Conservation (phyloP, 306 rosid species). For the Hippophae rhamnoides region DNA sequence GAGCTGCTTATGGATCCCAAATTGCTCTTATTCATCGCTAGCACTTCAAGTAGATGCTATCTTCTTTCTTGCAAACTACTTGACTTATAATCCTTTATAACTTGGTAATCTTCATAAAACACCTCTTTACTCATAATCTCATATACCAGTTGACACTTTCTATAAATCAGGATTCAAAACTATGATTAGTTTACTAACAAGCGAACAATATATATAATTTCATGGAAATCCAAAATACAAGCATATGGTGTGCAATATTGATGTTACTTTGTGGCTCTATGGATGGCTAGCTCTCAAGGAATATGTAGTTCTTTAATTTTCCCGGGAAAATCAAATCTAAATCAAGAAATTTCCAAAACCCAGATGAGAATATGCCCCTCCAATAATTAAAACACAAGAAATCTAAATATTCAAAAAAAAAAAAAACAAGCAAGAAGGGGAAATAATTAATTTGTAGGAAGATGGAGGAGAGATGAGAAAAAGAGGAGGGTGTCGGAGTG, state of each 20-base stretch:
- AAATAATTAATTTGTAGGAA: neutral
- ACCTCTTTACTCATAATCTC: conserved; percentile 17
- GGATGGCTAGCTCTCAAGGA: neutral
- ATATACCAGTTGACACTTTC: conserved; percentile 18
- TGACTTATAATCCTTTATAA: conserved; percentile 11
- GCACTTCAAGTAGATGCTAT: conserved; percentile 9
- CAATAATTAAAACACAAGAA: neutral
- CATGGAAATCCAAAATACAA: no score
- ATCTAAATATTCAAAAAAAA: neutral
- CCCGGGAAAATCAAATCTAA: conserved; percentile 11
- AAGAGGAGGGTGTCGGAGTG: conserved; percentile 37
- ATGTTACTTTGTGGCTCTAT: no score
- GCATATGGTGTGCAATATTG: no score
- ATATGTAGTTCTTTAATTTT: neutral
- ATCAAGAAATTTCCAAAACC: conserved; percentile 20
- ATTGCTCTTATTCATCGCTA: conserved; percentile 39
- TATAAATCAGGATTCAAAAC: neutral
- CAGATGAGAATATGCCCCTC: conserved; percentile 28
- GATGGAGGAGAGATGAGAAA: conserved; percentile 13
- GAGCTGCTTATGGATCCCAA: conserved; percentile 53
- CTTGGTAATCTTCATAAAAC: conserved; percentile 3
- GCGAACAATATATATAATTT: no score
- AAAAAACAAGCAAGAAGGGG: neutral
- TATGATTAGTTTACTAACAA: no score
- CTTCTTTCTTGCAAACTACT: conserved; percentile 17